Base-by-base conservation (phyloP, 208 protist genomes). In the Crithidia brevicula region DNA sequence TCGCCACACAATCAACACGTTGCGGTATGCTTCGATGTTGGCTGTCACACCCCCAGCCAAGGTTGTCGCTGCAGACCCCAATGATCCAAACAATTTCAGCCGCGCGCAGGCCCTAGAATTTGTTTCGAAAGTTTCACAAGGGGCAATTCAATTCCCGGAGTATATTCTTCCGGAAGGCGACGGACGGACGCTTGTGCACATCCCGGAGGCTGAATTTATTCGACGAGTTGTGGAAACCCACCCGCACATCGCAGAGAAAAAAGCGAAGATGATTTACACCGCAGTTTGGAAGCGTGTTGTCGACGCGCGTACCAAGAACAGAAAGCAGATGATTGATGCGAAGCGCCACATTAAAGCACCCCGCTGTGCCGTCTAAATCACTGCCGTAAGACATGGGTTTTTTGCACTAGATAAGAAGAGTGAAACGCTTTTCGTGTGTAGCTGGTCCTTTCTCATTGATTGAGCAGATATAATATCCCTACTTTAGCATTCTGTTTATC, bases 191-290 rank as follows among this genome's bases (percentile, higher is more conserved):
- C 80, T 97, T 5, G 90, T 95, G 33, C 87, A 96, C 69, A 91
- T 96, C 56, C 93, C 93, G 7, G 93, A 97, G 57, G 79, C 67
- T 8, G 87, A 95, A 60, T 97, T 97, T 68, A 88, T 97, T 46
- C 85, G 81, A 22, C 80, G 91, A 9, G 66, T 88, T 20, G 58
- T 91, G 28, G 77, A 87, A 16, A 83, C 80, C 4, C 87, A 93
- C 67, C 74, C 82, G 5, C 81, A 82, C 51, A 91, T 97, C 27
- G 68, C 65, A 13, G 88, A 94, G 63, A 95, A 95, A 45, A 86
- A 77, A 51, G 92, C 92, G 18, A 94, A 95, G 67, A 89, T 90
- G 74, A 88, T 97, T 50, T 97, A 97, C 72, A 95, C 88, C 0
- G 75, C 73, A 22, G 31, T 97, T 11, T 97, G 92, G 89, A 89